Conservation (phyloP, 2,329 filamentous ascomycete species). For the Sporothrix inflata region DNA sequence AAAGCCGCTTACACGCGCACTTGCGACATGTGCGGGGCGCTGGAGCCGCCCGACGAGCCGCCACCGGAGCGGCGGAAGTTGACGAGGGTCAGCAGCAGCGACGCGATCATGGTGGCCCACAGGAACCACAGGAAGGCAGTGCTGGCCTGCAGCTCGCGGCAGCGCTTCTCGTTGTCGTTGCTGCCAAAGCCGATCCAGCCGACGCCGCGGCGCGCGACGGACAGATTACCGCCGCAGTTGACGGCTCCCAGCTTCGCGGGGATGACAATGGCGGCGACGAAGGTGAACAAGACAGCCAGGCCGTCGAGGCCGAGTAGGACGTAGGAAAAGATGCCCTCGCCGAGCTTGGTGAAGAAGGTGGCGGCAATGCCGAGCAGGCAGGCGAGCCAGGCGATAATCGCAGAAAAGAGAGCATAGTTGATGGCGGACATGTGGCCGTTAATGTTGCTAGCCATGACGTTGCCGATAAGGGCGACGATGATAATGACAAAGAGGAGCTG, state of each 20-base stretch:
- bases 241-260: slow-evolving; percentile 69
- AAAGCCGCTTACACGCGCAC: slow-evolving; percentile 46
- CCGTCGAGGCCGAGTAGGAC: slow-evolving; percentile 60
- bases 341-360: slow-evolving; percentile 52
- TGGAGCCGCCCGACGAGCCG: slow-evolving; percentile 45
- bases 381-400: slow-evolving; percentile 66
- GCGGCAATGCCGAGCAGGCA: slow-evolving; percentile 64
- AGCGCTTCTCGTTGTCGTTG: slow-evolving; percentile 62
- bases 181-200: slow-evolving; percentile 68
- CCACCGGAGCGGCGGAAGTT: slow-evolving; percentile 56
- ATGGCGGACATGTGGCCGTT: slow-evolving; percentile 52
- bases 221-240: slow-evolving; percentile 63
- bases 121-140: slow-evolving; percentile 81
- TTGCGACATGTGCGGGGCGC: slow-evolving; percentile 59
- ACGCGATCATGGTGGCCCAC: slow-evolving; percentile 63
- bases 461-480: slow-evolving; percentile 60
- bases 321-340: slow-evolving; percentile 52
- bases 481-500: slow-evolving; percentile 59
- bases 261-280: slow-evolving; percentile 71
- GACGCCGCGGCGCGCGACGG: slow-evolving; percentile 39
- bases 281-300: slow-evolving; percentile 67
- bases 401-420: slow-evolving; percentile 72
- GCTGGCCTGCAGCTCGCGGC: slow-evolving; percentile 74
- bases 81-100: slow-evolving; percentile 58
- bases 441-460: slow-evolving; percentile 57